Evolutionary conservation across 495 filamentous ascomycete genomes (phyloP).

Genomic region (Delitschia confertaspora): DNA sequence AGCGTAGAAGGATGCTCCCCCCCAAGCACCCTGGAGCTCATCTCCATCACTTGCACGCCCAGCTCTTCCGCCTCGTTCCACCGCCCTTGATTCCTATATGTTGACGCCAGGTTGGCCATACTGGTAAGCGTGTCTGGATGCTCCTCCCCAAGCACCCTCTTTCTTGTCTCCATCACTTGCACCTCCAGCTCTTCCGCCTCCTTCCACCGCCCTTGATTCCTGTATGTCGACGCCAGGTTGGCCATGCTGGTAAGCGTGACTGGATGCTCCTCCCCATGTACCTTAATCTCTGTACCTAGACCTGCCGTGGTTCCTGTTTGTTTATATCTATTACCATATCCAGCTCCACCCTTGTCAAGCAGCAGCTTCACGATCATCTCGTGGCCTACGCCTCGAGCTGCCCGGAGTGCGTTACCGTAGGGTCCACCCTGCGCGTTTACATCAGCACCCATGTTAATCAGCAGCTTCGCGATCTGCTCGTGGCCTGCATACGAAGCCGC

Average conservation of each 20-base stretch:
- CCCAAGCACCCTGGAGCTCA: background rate
- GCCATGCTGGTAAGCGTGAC: background rate
- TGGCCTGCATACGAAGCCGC: conserved; percentile 5
- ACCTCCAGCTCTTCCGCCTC: conserved; percentile 10
- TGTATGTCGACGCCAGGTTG: background rate
- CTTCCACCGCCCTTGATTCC: conserved; percentile 12
- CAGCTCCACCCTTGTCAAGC: no score
- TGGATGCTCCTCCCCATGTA: background rate
- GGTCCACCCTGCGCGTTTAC: no score
- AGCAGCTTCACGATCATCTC: no score
- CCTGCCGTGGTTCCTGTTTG: no score
- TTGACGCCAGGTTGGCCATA: background rate
- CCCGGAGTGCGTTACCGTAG: no score
- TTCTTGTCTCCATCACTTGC: conserved; percentile 6
- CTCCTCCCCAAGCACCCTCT: background rate
- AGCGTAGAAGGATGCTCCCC: background rate
- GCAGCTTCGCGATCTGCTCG: conserved; percentile 3
- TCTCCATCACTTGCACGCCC: conserved; percentile 7
- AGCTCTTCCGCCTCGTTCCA: conserved; percentile 12
- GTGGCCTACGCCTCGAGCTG: no score
- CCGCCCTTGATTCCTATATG: conserved; percentile 9
- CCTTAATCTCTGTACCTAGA: background rate
- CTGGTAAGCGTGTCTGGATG: background rate
- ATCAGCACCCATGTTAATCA: conserved; percentile 7
- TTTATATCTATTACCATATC: no score